Base-by-base conservation (phyloP, 768 basidiomycete species). In the Asterophora lycoperdoides region DNA sequence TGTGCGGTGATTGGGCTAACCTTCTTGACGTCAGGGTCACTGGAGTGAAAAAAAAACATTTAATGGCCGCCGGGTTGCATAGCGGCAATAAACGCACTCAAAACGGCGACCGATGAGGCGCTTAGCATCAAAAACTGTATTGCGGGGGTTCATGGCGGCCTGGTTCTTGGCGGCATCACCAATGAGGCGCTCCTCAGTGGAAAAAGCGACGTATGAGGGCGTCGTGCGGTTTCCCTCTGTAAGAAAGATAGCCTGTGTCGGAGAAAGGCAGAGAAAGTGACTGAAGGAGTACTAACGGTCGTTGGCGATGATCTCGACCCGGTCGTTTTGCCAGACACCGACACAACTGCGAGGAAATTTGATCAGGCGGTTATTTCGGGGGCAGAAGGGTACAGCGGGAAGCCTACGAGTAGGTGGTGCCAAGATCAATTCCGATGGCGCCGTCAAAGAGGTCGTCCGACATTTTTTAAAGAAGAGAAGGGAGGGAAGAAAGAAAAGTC, bases 271-370 rank as follows among this genome's bases (percentile, higher is more conserved):
- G 8, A 46, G 45, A 48, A 47, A 37, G 30, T 15, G 10, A 18
- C 35, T 15, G 23, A n/a, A 36, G 18, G 30, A 26, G 32, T 11
- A 76, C 89, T 70, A 60, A 91, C 88, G 91, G 79, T 93, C 91
- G 64, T 93, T 93, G 75, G 91, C 87, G 68, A 97, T 97, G 77
- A 97, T 97, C 72, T 98, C 94, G 63, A 98, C 94, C 64, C 95
- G 93, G 81, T 98, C 95, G 72, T 96, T 93, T 81, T 95, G 92
- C 94, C 94, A 97, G 64, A 98, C 93, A 77, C 93, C 95, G 61
- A 97, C 95, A 69, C 94, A 98, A 41, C 93, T 95, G 60, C 32
- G 62, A 44, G 56, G 46, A 60, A 61, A 62, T 52, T 29, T 56
- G 55, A 62, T 41, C 40, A 48, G 30, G 29, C 20, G 10, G 35